These are phyloP conservation scores for Ustilaginoidea virens DNA, from an alignment of 2,329 filamentous ascomycete genomes.

Conservation along the genomic window DNA sequence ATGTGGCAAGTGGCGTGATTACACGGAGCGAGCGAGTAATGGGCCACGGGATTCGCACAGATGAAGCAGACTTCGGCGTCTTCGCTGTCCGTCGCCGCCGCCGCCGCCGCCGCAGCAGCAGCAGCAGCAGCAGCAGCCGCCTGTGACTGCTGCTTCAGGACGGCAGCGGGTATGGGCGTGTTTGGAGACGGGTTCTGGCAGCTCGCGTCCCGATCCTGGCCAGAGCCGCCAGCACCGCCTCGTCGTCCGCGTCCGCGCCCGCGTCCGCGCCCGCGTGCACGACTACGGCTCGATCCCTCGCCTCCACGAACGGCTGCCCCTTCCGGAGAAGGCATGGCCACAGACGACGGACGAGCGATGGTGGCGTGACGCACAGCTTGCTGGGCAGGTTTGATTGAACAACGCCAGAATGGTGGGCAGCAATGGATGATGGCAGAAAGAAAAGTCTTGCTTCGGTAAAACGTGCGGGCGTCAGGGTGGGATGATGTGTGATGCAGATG, in stretches of 20 bases:
- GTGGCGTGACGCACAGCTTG: no score
- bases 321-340: slow-evolving; percentile 3
- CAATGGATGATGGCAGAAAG: not conserved
- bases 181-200: slow-evolving; percentile 14
- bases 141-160: slow-evolving; percentile 7
- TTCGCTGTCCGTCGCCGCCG: slow-evolving; percentile 40
- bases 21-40: slow-evolving; percentile 81
- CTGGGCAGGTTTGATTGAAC: not conserved
- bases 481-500: no score
- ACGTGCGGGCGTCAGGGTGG: no score
- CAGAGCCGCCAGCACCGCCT: slow-evolving; percentile 11
- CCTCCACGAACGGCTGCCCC: no score
- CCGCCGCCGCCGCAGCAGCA: slow-evolving; percentile 14
- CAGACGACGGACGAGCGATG: not conserved
- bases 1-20: slow-evolving; percentile 97
- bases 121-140: slow-evolving; percentile 9
- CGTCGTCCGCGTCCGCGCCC: slow-evolving; percentile 8
- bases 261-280: slow-evolving; percentile 14
- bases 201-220: slow-evolving; percentile 5
- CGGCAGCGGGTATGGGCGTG: slow-evolving; percentile 13
- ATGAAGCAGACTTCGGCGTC: slow-evolving; percentile 91
- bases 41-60: slow-evolving; percentile 78
- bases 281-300: slow-evolving; percentile 20
- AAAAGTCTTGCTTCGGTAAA: no score
- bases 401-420: not conserved